Evolutionary conservation across 345 rosid species (phyloP).

Genomic region (Brassica napus): Da-Ae NC_063442.1:4048501-4049000

Average conservation of each 20-base stretch:
- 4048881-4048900: conserved; percentile 96
- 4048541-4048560: conserved; percentile 2
- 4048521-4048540: background rate
- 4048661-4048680: conserved; percentile 87
- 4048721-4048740: conserved; percentile 85
- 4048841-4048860: conserved; percentile 94
- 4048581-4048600: conserved; percentile 34
- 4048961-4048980: conserved; percentile 94
- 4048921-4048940: conserved; percentile 99
- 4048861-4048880: conserved; percentile 92
- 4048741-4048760: conserved; percentile 78
- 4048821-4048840: conserved; percentile 50
- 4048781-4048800: too few relatives aligned
- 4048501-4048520: conserved; percentile 10
- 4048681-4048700: conserved; percentile 86
- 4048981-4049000: conserved; percentile 97
- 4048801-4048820: background rate
- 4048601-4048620: conserved; percentile 67
- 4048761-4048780: too few relatives aligned
- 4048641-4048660: conserved; percentile 42
- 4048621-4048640: conserved; percentile 41
- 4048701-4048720: conserved; percentile 94
- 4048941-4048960: conserved; percentile 95
- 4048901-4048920: conserved; percentile 95
- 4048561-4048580: background rate